Evolutionary conservation across 2,329 filamentous ascomycete species (phyloP).

Genomic region (Xylaria sp.): DNA sequence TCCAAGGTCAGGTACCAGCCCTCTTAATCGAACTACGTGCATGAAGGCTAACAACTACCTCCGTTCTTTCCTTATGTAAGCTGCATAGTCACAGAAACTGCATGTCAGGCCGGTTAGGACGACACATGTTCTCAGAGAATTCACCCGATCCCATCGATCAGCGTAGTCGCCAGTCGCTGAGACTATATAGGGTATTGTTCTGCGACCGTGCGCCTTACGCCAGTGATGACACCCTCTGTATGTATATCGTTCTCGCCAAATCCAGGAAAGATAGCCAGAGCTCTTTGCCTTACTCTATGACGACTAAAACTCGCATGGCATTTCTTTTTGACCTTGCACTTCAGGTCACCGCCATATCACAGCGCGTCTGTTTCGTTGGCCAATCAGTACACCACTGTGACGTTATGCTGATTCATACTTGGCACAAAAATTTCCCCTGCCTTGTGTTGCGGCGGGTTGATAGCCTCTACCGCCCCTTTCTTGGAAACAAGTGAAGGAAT

Average conservation of each 20-base stretch:
- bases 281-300: background rate
- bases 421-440: background rate
- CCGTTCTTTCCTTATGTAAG: constrained; percentile 2
- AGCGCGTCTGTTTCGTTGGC: constrained; percentile 1
- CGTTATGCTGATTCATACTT: constrained; percentile 10
- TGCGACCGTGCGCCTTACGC: background rate
- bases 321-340: background rate
- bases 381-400: constrained; percentile 14
- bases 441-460: background rate
- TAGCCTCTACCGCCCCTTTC: background rate
- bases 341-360: constrained; percentile 16
- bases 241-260: background rate
- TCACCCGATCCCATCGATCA: background rate
- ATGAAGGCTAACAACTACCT: constrained; percentile 7
- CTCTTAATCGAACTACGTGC: background rate
- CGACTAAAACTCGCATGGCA: background rate
- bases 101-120: background rate
- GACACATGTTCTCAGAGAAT: constrained; percentile 1
- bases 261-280: background rate
- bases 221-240: background rate
- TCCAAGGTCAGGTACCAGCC: constrained; percentile 10
- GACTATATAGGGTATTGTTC: background rate
- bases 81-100: constrained; percentile 11
- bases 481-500: background rate
- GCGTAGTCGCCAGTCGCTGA: background rate